Base-by-base conservation (phyloP, 257 asterid genomes). In the Nicotiana obtusifolia region DNA sequence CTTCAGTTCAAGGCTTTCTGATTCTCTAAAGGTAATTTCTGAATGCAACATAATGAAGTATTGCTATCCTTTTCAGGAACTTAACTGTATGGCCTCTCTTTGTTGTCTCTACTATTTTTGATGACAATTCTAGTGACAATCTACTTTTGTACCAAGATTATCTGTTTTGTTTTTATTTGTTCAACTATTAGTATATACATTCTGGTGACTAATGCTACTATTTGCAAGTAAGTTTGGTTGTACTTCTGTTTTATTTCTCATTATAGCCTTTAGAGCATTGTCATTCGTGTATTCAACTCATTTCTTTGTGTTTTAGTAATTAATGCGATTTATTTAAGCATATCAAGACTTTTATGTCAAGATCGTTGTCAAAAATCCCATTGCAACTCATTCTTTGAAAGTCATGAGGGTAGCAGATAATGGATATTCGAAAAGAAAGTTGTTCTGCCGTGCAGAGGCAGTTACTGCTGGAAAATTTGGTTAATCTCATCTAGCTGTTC, bases 1-100 rank as follows among this genome's bases (percentile, higher is more conserved):
- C 71, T 95, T 95, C 83, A 94, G 97, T 86, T 86, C 94, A n/a
- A 91, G 87, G 83, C 85, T 94, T 88, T 93, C 99, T 61, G 89
- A 87, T 81, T 88, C 98, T 79, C 86, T 95, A 69, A 87, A 93
- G 98, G 99, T 94, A 88, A 35, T 19, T 82, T 80, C 78, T 80
- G 83, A 80, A 22, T 49, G 44, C 80, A 49, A 28, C 80, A 16
- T 15, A 75, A 26, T 60, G 53, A 31, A 30, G 71, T 30, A 49
- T 19, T 56, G 64, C 7, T 66, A n/a, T 82, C 73, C 7, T 52
- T 26, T 71, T 28, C 24, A 24, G 61, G 79, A 47, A 59, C 79
- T 47, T 47, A 73, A 73, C 79, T 73, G 79, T 47, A 4, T 0
- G 15, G 41, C 37, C 79, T 73, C 59, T 69, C n/a, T 68, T 35